These are phyloP conservation scores for Trypanosoma cruzi DNA, from an alignment of 208 protist genomes.

Conservation along the genomic window DNA sequence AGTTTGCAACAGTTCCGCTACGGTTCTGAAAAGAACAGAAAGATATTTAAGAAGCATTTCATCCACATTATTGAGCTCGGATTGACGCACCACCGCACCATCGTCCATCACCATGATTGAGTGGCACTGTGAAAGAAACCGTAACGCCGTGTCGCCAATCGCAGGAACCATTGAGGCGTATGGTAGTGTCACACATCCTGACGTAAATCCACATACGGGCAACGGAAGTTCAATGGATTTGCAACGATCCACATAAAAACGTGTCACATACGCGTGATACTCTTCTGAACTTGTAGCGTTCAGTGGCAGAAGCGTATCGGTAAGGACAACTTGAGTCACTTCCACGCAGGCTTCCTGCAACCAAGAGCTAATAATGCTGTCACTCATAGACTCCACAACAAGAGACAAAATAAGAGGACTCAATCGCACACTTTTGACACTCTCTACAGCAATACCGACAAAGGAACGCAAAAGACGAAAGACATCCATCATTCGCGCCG, in stretches of 20 bases:
- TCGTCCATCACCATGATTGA: slow-evolving; percentile 67
- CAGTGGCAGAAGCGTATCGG: slow-evolving; percentile 59
- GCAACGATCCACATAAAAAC: slow-evolving; percentile 73
- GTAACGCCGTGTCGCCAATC: slow-evolving; percentile 58
- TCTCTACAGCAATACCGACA: slow-evolving; percentile 57
- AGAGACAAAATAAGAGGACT: slow-evolving; percentile 73
- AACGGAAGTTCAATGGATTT: slow-evolving; percentile 64
- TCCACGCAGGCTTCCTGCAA: slow-evolving; percentile 79
- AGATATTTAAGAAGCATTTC: slow-evolving; percentile 93
- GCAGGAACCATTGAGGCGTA: slow-evolving; percentile 72
- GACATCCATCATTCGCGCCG: slow-evolving; percentile 58
- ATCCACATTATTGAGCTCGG: slow-evolving; percentile 91
- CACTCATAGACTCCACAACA: slow-evolving; percentile 72
- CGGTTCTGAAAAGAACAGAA: slow-evolving; percentile 84
- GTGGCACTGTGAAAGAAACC: slow-evolving; percentile 77
- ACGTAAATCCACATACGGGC: slow-evolving; percentile 39
- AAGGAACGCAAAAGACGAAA: slow-evolving; percentile 64
- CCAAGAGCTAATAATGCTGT: slow-evolving; percentile 81
- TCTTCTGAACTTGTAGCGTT: slow-evolving; percentile 42
- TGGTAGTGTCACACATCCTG: slow-evolving; percentile 55
- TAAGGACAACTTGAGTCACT: slow-evolving; percentile 65
- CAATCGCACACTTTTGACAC: slow-evolving; percentile 69
- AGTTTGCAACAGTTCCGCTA: slow-evolving; percentile 66
- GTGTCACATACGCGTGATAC: slow-evolving; percentile 57
- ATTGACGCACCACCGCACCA: slow-evolving; percentile 65